Evolutionary conservation across 2,329 filamentous ascomycete genomes (phyloP), one percentile per base, ranked within the genome.

Genomic region (Orbilia javanica): DNA sequence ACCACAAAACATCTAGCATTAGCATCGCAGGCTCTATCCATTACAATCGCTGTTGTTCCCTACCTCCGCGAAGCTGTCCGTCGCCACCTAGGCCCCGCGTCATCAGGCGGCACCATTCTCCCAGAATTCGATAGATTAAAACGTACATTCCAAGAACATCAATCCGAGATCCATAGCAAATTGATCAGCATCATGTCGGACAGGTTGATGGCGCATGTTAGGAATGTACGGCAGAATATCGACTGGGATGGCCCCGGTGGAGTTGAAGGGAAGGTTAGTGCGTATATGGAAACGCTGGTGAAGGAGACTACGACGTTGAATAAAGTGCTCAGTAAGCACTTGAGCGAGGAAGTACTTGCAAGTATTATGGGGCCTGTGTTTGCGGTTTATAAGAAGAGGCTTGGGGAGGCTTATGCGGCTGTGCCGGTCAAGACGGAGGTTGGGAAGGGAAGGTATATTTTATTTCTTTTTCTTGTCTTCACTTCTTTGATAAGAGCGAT

Each of bases 1-100:
- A 97, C 93, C 0, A 97, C 96, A 0, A 96, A 96, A 82, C 95
- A 99, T 84, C 88, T 99, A 1, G 94, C 96, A 0, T 89, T 98
- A 18, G 94, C 96, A 1, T 94, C 92, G 0, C 95, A 97, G 84
- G 92, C 94, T 0, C 85, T 98, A 20, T 91, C 92, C 52, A 97
- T 99, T 83, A 90, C 97, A 53, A 92, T 94, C 25, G 90, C 93
- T 0, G 86, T 98, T 1, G 91, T 97, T 3, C 95, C 96, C 0
- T 94, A 98, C 83, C 88, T 97, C 29, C 90, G 95, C 52, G 96
- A 98, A 84, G 97, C 96, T 81, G 90, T 96, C 22, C 91, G 96
- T 10, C 90, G 96, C 1, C 93, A 97, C 81, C 84, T 84, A 1
- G 84, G 84, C 1, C 86, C 86, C 15, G 86, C 86, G 18, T 86